Conservation (phyloP, 306 rosid species). For the Trifolium pratense region DNA sequence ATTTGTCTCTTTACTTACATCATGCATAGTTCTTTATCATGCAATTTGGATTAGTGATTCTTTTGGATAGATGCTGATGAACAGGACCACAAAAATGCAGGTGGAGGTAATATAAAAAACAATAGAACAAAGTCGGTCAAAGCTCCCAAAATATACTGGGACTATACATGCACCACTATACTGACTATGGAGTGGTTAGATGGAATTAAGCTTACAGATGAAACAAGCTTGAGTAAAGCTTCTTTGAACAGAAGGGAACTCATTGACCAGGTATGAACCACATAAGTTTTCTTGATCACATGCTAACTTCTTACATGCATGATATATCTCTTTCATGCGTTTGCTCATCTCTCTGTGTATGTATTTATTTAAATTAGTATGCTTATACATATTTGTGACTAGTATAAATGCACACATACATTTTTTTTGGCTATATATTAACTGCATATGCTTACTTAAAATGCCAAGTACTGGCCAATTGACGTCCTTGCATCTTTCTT, state of each 20-base stretch:
- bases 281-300: constrained; percentile 30
- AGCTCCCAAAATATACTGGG: constrained; percentile 97
- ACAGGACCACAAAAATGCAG: constrained; percentile 45
- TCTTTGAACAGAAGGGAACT: constrained; percentile 77
- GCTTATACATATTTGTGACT: constrained; percentile 8
- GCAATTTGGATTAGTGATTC: constrained; percentile 40
- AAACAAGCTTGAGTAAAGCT: constrained; percentile 63
- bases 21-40: constrained; percentile 30
- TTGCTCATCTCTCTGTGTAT: not conserved
- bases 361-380: constrained; percentile 19
- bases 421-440: constrained; percentile 28
- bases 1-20: constrained; percentile 24
- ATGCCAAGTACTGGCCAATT: constrained; percentile 8
- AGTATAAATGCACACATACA: constrained; percentile 4
- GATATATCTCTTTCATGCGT: constrained; percentile 27
- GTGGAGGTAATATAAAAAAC: constrained; percentile 39
- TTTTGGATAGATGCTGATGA: constrained; percentile 51
- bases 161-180: constrained; percentile 67
- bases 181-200: constrained; percentile 98
- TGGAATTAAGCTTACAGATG: constrained; percentile 96
- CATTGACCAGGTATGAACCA: constrained; percentile 76
- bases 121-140: constrained; percentile 51
- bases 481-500: constrained; percentile 34
- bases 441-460: constrained; percentile 30
- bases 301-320: constrained; percentile 30